Percentiles rank a stretch among this genome's conserved stretches.
phyloP scores from a whole-genome alignment of 495 filamentous ascomycete species.

The Halenospora varia region DNA sequence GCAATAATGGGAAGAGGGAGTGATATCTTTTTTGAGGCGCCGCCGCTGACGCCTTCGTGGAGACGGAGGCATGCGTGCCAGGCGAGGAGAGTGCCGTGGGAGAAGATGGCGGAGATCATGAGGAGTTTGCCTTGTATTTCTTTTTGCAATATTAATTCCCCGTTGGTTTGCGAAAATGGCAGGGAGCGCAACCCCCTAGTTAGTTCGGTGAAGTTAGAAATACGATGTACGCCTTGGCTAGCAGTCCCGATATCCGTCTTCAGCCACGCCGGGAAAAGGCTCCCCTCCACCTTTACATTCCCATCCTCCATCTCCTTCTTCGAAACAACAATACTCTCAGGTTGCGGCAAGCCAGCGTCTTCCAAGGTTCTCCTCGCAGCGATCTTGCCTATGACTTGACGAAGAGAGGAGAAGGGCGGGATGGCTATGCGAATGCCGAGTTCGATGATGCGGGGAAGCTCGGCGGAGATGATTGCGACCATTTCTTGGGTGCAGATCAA shows the following conservation, averaged over 20 bases:
- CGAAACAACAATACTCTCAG: slow-evolving; percentile 6
- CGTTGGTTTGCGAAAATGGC: not conserved
- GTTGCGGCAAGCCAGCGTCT: not conserved
- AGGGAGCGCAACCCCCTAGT: too few species aligned
- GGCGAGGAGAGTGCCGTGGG: not conserved
- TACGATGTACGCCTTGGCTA: not conserved
- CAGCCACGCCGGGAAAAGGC: slow-evolving; percentile 5
- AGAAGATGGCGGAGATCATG: slow-evolving; percentile 9
- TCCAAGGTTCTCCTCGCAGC: not conserved
- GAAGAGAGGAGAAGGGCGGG: not conserved
- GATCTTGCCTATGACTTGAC: slow-evolving; percentile 7
- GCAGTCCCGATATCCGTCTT: slow-evolving; percentile 5
- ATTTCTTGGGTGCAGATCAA: slow-evolving; percentile 11
- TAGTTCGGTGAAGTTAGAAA: not conserved
- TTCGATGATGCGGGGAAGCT: not conserved
- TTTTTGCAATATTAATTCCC: slow-evolving; percentile 1
- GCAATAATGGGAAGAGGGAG: not conserved
- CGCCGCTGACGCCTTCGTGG: slow-evolving; percentile 1
- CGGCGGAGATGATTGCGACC: slow-evolving; percentile 3
- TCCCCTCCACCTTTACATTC: too few species aligned
- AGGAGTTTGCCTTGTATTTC: not conserved
- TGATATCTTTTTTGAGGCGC: slow-evolving; percentile 1
- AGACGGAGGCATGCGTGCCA: slow-evolving; percentile 8
- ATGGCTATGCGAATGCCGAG: slow-evolving; percentile 3
- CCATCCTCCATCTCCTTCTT: too few species aligned